Conservation (phyloP, 1,284 basidiomycete genomes). For the Ganoderma lingzhi region DNA sequence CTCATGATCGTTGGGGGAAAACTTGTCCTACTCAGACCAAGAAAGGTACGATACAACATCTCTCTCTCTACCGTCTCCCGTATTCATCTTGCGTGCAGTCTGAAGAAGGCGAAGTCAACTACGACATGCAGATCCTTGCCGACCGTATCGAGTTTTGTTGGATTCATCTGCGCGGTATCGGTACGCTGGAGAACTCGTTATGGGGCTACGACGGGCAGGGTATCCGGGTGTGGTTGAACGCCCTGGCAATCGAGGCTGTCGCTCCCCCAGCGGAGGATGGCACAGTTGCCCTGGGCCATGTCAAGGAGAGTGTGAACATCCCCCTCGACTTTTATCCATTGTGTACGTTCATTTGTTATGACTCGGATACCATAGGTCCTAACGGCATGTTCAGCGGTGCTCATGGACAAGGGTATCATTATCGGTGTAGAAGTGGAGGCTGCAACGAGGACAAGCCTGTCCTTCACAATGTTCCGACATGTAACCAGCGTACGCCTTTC, state of each 20-base stretch:
- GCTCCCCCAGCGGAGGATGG: conserved; percentile 47
- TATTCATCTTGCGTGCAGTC: conserved; percentile 53
- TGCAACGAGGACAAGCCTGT: conserved; percentile 78
- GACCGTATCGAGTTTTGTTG: conserved; percentile 98
- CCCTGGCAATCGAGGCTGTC: conserved; percentile 83
- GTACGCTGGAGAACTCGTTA: conserved; percentile 93
- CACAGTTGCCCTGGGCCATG: conserved; percentile 60
- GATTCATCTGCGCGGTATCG: conserved; percentile 95
- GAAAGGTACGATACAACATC: conserved; percentile 61
- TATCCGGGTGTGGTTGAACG: conserved; percentile 95
- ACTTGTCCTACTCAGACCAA: conserved; percentile 85
- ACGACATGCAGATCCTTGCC: conserved; percentile 97
- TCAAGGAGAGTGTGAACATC: conserved; percentile 93
- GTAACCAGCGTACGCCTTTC: conserved; percentile 78
- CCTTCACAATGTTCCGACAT: conserved; percentile 94
- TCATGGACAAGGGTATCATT: conserved; percentile 99
- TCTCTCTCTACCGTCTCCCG: no score
- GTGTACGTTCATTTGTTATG: conserved; percentile 55
- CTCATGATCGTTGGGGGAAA: conserved; percentile 97
- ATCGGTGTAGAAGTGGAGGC: conserved; percentile 95
- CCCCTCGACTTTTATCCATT: conserved; percentile 95
- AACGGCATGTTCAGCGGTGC: conserved; percentile 68
- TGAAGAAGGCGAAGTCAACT: conserved; percentile 90
- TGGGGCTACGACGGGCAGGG: conserved; percentile 96
- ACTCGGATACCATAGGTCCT: conserved; percentile 4